Evolutionary conservation across 116 monocot genomes (phyloP), one percentile per base, ranked within the genome.

Genomic region (Phalaenopsis hybrid): DNA sequence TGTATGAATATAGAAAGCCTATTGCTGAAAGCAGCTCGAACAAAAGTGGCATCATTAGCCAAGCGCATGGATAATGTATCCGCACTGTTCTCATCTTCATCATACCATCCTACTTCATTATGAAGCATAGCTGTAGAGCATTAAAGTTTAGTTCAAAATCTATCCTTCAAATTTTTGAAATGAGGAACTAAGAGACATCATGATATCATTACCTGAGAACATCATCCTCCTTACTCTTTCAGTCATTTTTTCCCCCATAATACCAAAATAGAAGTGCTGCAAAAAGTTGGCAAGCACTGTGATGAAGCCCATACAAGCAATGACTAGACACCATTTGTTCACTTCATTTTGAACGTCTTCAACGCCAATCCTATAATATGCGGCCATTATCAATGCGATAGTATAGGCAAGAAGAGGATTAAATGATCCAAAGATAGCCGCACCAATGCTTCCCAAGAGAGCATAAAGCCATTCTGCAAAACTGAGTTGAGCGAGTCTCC

Each of bases 161-260:
- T 68, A 72, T 25, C 44, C 78, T 73, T 46, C 58, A 57, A 79
- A 67, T 28, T 57, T 23, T 8, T 70, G 63, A 25, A 28, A 67
- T 6, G 11, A 28, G 67, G 67, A 20, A 57, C 12, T 79, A 79
- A 57, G 79, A 61, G 48, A 61, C 7, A 73, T 49, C 25, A 28
- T 25, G 16, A 51, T n/a, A 59, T 34, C 85, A 73, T 85, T 85
- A 95, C 99, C 99, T 85, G 94, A 99, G 78, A 99, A 99, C 99
- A 99, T 99, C 99, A 99, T 99, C 55, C 99, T 89, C 79, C 99
- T 89, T 28, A 99, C 87, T 76, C 99, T 88, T 75, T 99, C 99
- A 1, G 99, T 99, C 99, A 99, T 99, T 80, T 99, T 99, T 83
- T 99, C 99, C 37, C 99, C 99, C 99, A 99, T 95, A 82, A 99